phyloP scores from a whole-genome alignment of 768 basidiomycete genomes.

The Coprinopsis strossmayeri region DNA sequence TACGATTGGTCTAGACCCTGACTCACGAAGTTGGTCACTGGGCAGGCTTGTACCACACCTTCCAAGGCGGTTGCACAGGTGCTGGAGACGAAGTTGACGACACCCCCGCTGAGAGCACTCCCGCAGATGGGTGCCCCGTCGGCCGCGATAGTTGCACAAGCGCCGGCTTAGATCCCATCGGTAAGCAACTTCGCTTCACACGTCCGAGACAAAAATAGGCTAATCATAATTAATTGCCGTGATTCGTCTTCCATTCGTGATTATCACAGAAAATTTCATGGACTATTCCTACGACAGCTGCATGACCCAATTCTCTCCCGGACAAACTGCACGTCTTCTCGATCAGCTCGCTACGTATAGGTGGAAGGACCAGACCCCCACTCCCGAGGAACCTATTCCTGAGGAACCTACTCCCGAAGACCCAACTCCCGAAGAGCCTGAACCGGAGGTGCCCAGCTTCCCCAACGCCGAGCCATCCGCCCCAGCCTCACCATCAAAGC shows the following conservation, averaged over 20 bases:
- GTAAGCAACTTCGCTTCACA: slow-evolving; percentile 8
- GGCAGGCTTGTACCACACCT: slow-evolving; percentile 41
- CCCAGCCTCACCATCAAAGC: too few relatives aligned
- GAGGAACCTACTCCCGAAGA: too few relatives aligned
- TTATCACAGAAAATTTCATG: slow-evolving; percentile 10
- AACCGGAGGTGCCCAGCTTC: neutral
- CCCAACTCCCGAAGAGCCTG: neutral
- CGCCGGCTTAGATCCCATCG: slow-evolving; percentile 13
- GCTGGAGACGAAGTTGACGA: slow-evolving; percentile 32
- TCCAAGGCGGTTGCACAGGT: slow-evolving; percentile 33
- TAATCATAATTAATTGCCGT: too few relatives aligned
- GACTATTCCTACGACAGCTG: slow-evolving; percentile 10
- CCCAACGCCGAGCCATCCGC: too few relatives aligned
- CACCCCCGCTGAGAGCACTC: slow-evolving; percentile 30
- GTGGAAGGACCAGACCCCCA: neutral
- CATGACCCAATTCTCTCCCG: slow-evolving; percentile 2
- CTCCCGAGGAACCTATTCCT: neutral
- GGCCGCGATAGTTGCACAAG: slow-evolving; percentile 19
- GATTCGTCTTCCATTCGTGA: too few relatives aligned
- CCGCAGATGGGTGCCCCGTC: slow-evolving; percentile 25
- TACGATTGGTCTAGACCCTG: slow-evolving; percentile 22
- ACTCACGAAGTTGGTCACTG: slow-evolving; percentile 44
- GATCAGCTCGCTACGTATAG: slow-evolving; percentile 5
- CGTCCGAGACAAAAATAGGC: too few relatives aligned
- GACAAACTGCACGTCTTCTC: slow-evolving; percentile 4